Evolutionary conservation across 192 early-diverging fungal genomes (phyloP), one percentile per base, ranked within the genome.

Genomic region (Chytriomyces confervae): DNA sequence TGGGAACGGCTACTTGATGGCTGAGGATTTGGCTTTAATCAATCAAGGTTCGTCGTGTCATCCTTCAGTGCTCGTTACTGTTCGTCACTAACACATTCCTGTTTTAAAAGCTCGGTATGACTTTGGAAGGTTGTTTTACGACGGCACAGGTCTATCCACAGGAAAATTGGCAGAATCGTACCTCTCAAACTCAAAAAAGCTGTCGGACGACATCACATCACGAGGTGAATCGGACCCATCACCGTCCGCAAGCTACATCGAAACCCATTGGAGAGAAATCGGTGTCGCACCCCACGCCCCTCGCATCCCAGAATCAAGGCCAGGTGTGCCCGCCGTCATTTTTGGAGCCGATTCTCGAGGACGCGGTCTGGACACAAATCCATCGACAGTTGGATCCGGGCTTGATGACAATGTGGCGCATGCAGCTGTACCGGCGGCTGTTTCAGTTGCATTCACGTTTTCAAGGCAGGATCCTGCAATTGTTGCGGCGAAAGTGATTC

Each of bases 401-500:
- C 36, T 36, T 36, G 36, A 36, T 36, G 36, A 36, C 36, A 36
- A 36, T 36, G 36, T 36, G 36, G 36, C 36, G 3, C 36, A 36
- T 36, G 36, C 36, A 36, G 36, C 36, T 36, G 36, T 36, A 36
- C 36, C 36, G 57, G 57, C 57, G 57, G 16, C 20, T 20, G 20
- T n/a, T 5, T 20, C 20, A 65, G 27, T 13, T n/a, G 18, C 63
- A 29, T 65, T 29, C 63, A 11, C n/a, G 63, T 27, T 27, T 29
- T 65, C 63, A n/a, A 27, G 63, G 63, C 20, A n/a, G 53, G 13
- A n/a, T 57, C 53, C 16, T n/a, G 53, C 20, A 57, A n/a, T 57
- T 57, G 16, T 13, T 13, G 53, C 13, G 53, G 53, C 53, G 16
- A 57, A 20, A 57, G 53, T 57, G 53, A 57, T 36, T 36, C 36